Conservation (phyloP, 1,139 yeast genomes). For the Tardiomyces blankii region DNA sequence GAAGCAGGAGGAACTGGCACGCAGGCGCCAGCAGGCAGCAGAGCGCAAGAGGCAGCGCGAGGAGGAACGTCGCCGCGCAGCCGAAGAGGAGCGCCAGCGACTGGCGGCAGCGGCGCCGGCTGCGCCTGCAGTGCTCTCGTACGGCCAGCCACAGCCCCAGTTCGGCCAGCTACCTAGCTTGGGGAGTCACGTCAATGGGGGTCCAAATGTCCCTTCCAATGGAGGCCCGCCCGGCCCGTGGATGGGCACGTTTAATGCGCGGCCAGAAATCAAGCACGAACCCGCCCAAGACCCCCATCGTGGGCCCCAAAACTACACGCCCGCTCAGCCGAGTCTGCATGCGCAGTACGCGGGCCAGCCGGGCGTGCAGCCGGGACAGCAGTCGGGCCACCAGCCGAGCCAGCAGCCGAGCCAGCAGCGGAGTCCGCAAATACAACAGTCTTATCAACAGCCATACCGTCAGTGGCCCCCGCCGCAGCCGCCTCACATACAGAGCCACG, state of each 20-base stretch:
- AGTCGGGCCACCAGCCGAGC: too few relatives aligned
- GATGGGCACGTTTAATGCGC: not conserved
- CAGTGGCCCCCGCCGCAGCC: too few relatives aligned
- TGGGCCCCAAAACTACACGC: too few relatives aligned
- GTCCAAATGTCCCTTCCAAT: not conserved
- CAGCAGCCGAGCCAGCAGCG: too few relatives aligned
- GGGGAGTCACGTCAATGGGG: not conserved
- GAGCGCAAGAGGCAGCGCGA: not conserved
- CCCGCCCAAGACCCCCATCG: too few relatives aligned
- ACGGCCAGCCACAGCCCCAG: not conserved
- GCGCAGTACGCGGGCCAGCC: too few relatives aligned
- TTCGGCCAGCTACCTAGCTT: not conserved
- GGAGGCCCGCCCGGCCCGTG: not conserved
- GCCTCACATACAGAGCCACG: too few relatives aligned
- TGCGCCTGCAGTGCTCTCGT: not conserved
- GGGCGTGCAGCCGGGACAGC: too few relatives aligned
- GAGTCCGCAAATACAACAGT: too few relatives aligned
- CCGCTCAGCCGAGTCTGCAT: too few relatives aligned
- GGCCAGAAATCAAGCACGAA: not conserved
- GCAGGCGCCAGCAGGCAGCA: not conserved
- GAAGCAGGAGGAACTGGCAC: conserved; percentile 2
- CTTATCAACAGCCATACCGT: too few relatives aligned
- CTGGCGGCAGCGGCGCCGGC: not conserved
- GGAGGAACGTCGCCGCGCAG: not conserved
- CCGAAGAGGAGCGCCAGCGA: too few relatives aligned